Evolutionary conservation across 768 basidiomycete genomes (phyloP), one percentile per base, ranked within the genome.

Genomic region (Cubamyces sp.): DNA sequence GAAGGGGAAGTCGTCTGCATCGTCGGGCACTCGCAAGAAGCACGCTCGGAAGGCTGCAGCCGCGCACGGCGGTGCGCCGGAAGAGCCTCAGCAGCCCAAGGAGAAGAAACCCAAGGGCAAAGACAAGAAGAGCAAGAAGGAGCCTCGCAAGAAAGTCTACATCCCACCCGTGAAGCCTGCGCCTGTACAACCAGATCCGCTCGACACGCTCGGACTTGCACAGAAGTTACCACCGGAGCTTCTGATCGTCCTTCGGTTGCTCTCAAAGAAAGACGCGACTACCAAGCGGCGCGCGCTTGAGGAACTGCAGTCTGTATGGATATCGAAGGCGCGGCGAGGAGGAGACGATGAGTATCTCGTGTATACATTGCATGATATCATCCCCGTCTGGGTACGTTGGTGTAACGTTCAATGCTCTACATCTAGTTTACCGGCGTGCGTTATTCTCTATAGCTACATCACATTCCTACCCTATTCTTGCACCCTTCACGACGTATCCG

Each of bases 1-100:
- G 19, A 84, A 85, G 66, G 68, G 74, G 11, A 93, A 91, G 71
- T 91, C 90, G 3, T 96, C 93, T 4, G 94, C 94, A 23, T 81
- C 87, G 0, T 87, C 92, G 0, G 92, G 78, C 5, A 98, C 96
- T 9, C 86, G 95, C 62, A 97, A 96, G 81, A 98, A 97, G 75
- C 92, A 96, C 72, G 91, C 91, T 16, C 85, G 89, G 62, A 95
- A 91, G 71, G 82, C 85, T 1, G 79, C 79, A 16, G 78, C 45
- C 25, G 77, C 77, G 6, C 76, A 49, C 23, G 75, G 68, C n/a
- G 75, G 68, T 18, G 69, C 69, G 19, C 63, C 58, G n/a, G 71
- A 70, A 34, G 74, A 47, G 55, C 69, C 61, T 19, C 67, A 21
- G 49, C 60, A 74, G 16, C 74, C 74, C 7, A 71, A 70, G 61